phyloP scores from a whole-genome alignment of 441 rosid genomes.

The Brassica balearica region DNA sequence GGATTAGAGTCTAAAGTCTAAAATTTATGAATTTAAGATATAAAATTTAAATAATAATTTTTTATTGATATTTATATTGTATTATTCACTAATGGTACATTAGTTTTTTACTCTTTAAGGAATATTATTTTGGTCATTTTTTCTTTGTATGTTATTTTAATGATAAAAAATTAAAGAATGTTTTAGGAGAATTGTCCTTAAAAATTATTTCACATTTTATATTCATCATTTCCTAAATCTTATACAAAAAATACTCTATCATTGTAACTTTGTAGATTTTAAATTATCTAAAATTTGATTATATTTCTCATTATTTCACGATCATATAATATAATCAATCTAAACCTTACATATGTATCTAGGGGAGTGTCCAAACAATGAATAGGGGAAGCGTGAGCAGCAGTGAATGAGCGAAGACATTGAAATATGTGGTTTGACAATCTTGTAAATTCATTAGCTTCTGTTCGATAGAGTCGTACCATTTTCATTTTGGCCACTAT shows the following conservation, averaged over 20 bases:
- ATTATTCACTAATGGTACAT: no score
- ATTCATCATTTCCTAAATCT: not conserved
- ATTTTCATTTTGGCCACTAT: constrained; percentile 22
- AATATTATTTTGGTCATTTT: no score
- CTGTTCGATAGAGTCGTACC: constrained; percentile 11
- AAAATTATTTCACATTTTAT: not conserved
- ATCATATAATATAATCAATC: not conserved
- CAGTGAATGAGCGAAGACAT: constrained; percentile 16
- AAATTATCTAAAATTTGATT: not conserved
- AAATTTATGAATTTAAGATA: no score
- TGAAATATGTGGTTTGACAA: constrained; percentile 18
- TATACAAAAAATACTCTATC: not conserved
- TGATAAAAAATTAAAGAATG: no score
- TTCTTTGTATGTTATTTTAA: no score
- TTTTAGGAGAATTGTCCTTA: no score
- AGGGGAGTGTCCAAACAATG: not conserved
- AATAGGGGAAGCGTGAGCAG: not conserved
- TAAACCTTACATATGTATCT: not conserved
- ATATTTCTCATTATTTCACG: not conserved
- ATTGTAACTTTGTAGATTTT: not conserved
- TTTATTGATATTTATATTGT: no score
- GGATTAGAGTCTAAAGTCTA: no score
- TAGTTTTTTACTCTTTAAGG: no score
- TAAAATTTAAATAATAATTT: no score
- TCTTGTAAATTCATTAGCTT: not conserved